Percentiles rank a stretch among this genome's conserved stretches.
Conservation (phyloP, 441 rosid genomes). For the Populus hybrid region DNA sequence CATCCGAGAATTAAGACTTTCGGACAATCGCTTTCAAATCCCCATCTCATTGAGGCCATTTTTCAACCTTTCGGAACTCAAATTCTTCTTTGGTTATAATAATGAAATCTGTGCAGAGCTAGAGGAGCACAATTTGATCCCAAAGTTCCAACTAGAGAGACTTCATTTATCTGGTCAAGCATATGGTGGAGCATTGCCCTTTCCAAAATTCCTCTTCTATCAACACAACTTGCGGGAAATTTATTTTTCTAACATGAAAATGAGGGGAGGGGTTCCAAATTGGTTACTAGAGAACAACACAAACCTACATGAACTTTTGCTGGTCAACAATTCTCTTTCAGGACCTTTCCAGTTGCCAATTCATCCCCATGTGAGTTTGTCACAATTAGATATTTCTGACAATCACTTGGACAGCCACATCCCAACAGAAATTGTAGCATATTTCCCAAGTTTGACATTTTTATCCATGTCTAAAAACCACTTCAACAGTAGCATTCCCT, state of each 20-base stretch:
- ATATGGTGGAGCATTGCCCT: background rate
- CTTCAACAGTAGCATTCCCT: slow-evolving; percentile 15
- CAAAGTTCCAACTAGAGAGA: slow-evolving; percentile 9
- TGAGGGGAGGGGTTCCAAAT: slow-evolving; percentile 21
- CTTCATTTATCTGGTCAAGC: background rate
- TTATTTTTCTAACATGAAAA: slow-evolving; percentile 1
- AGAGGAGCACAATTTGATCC: background rate
- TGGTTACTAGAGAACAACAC: slow-evolving; percentile 38
- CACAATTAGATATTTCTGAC: background rate
- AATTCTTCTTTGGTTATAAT: background rate
- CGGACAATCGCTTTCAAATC: slow-evolving; percentile 14
- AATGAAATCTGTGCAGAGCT: slow-evolving; percentile 3
- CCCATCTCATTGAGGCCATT: slow-evolving; percentile 20
- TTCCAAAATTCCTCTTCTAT: slow-evolving; percentile 24
- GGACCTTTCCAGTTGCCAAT: slow-evolving; percentile 14
- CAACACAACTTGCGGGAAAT: slow-evolving; percentile 13
- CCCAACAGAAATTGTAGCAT: background rate
- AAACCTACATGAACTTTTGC: background rate
- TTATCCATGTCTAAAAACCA: slow-evolving; percentile 13
- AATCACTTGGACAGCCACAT: slow-evolving; percentile 14
- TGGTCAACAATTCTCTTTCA: slow-evolving; percentile 17
- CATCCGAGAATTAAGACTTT: background rate
- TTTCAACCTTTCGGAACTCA: slow-evolving; percentile 30
- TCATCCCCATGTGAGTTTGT: slow-evolving; percentile 1
- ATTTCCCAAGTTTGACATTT: background rate